A percentile compares a stretch with the other conserved stretches of the same genome.
These are phyloP conservation scores for Fusarium azukiicola DNA, from an alignment of 2,329 filamentous ascomycete genomes.

Conservation along the genomic window DNA sequence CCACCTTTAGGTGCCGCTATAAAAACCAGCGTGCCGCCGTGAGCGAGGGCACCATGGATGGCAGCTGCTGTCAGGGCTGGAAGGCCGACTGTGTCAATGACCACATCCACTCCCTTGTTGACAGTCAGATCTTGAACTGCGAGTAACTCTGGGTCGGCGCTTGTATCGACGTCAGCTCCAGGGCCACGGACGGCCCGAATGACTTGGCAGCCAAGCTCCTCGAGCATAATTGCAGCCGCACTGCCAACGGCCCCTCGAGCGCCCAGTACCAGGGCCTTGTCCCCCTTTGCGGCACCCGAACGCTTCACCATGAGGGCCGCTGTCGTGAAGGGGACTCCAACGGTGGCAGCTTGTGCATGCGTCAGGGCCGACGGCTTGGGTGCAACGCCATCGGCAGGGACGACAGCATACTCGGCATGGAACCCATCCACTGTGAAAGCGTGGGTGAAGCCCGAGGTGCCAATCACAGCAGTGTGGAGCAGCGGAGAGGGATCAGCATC, in stretches of 20 bases:
- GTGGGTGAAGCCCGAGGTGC: conserved; percentile 4
- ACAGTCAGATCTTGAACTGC: not conserved
- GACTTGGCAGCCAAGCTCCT: conserved; percentile 11
- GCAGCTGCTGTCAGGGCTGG: not conserved
- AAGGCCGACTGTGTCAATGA: conserved; percentile 6
- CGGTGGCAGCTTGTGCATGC: conserved; percentile 2
- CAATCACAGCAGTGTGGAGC: not conserved
- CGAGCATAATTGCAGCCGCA: not conserved
- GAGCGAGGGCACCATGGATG: not conserved
- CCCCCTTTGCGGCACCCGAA: not conserved
- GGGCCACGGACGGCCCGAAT: not conserved
- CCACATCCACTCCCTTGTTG: not conserved
- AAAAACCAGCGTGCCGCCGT: conserved; percentile 7
- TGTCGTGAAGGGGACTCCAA: conserved; percentile 17
- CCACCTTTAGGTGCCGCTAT: conserved; percentile 9
- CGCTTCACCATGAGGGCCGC: conserved; percentile 12
- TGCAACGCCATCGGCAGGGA: conserved; percentile 7
- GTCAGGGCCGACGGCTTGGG: not conserved
- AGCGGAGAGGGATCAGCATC: not conserved
- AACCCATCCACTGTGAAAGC: conserved; percentile 15
- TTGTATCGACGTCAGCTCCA: conserved; percentile 5
- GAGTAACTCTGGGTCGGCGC: not conserved
- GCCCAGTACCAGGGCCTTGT: not conserved
- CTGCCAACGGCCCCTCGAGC: conserved; percentile 11
- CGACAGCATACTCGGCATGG: conserved; percentile 14